Conservation (phyloP, 139 green algal genomes). For the Zygnema circumcarinatum region DNA sequence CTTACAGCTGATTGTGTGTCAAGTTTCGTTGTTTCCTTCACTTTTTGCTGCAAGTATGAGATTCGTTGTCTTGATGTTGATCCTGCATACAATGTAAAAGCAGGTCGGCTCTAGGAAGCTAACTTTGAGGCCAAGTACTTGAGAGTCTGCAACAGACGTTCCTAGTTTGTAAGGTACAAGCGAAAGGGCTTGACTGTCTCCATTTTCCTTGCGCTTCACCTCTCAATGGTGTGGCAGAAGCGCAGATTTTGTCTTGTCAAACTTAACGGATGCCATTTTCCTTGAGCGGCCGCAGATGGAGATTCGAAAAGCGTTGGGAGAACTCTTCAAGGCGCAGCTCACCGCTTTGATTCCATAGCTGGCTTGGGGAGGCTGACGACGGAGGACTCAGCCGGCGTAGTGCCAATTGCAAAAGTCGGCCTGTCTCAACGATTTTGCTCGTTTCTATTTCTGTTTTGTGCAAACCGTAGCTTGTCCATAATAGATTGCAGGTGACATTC, state of each 20-base stretch:
- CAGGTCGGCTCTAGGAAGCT: too few species aligned
- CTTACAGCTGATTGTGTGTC: neutral
- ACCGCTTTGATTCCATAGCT: conserved; percentile 14
- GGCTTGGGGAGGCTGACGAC: neutral
- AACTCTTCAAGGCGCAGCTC: conserved; percentile 15
- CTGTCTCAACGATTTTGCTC: too few species aligned
- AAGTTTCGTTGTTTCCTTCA: neutral
- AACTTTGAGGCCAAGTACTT: too few species aligned
- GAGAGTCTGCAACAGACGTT: too few species aligned
- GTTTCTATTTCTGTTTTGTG: too few species aligned
- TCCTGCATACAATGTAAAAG: too few species aligned
- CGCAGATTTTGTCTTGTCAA: neutral
- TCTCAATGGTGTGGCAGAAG: neutral
- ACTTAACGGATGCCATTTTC: neutral
- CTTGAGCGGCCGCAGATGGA: conserved; percentile 16
- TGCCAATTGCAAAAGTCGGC: too few species aligned
- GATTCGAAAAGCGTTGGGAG: conserved; percentile 28
- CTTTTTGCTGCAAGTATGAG: neutral
- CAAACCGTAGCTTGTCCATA: too few species aligned
- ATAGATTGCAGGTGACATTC: too few species aligned
- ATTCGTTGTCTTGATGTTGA: too few species aligned
- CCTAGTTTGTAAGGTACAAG: neutral
- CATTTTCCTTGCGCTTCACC: neutral
- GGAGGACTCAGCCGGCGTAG: too few species aligned
- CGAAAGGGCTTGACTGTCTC: neutral